A percentile compares a stretch with the other conserved stretches of the same genome.
These are phyloP conservation scores for Haplosporangium sp. DNA, from an alignment of 371 early-diverging fungal genomes.

Conservation along the genomic window DNA sequence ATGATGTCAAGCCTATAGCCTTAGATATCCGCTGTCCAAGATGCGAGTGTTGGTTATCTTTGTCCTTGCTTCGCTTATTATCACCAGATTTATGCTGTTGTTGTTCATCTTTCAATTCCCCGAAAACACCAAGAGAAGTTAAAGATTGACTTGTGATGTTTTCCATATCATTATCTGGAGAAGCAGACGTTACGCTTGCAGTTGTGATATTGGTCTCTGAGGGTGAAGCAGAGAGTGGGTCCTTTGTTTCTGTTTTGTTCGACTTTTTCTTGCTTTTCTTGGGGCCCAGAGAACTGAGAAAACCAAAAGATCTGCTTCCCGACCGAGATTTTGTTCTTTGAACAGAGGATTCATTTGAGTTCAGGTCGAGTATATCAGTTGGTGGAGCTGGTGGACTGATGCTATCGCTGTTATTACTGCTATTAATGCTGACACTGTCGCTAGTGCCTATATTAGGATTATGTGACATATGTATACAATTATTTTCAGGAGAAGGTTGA, in stretches of 20 bases:
- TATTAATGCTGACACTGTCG: not conserved
- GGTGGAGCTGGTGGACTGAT: not conserved
- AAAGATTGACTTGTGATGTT: not conserved
- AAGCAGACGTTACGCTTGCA: not conserved
- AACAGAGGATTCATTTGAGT: conserved; percentile 1
- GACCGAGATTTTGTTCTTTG: conserved; percentile 6
- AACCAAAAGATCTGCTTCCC: conserved; percentile 24
- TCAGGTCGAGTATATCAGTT: not conserved
- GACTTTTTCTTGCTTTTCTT: conserved; percentile 35
- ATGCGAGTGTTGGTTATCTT: conserved; percentile 12
- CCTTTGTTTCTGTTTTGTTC: conserved; percentile 5
- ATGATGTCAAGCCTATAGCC: conserved; percentile 35
- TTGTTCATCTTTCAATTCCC: not conserved
- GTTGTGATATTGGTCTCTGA: not conserved
- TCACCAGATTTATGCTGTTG: not conserved
- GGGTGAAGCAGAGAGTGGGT: not conserved
- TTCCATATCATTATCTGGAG: not conserved
- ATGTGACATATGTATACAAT: conserved; percentile 10
- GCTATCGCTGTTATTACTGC: not conserved
- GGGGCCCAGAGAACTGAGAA: conserved; percentile 37
- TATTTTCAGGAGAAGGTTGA: conserved; percentile 2
- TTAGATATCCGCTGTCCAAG: conserved; percentile 31
- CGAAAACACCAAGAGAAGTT: not conserved
- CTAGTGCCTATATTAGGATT: conserved; percentile 19
- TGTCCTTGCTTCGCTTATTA: not conserved